Base-by-base conservation (phyloP, 2,329 filamentous ascomycete genomes). In the Fusarium decemcellulare region DNA sequence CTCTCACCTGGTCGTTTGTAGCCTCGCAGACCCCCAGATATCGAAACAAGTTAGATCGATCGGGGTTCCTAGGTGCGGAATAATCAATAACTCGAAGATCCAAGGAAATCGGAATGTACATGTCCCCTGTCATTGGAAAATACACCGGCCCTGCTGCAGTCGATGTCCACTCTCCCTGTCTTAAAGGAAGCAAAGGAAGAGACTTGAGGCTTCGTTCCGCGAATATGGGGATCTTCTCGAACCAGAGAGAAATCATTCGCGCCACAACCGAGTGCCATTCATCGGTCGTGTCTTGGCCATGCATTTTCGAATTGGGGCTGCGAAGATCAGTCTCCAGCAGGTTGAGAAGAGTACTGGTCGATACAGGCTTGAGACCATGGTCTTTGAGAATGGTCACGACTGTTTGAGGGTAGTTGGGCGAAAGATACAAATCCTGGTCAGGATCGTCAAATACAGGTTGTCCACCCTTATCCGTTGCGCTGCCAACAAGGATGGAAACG, bases 181-280 rank as follows among this genome's bases (percentile, higher is more conserved):
- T 68, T 6, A 70, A 12, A 14, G 67, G 65, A 27, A 71, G 30
- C 9, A 71, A 23, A 12, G 23, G 14, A 6, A 68, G 57, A 0
- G 12, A 30, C 8, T 10, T 43, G 1, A 72, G 14, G 4, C 0
- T 1, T 8, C 5, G 23, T 23, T 23, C 3, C 23, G 23, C 23
- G 23, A 5, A 23, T 23, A 5, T 5, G 23, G 23, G 23, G 5
- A 4, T 5, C 23, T 5, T 5, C 23, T 23, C 23, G 23, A 23
- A 23, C 23, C 23, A 23, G 4, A 23, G 23, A 23, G 23, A 23
- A 5, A 37, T 0, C 34, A 23, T 10, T 7, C 16, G 40, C 36
- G 64, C 67, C 1, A 62, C 42, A 16, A 1, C 14, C 2, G 37
- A 52, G 29, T 70, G 67, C 69, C 69, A 70, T 2, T 59, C 46